A percentile compares a stretch with the other conserved stretches of the same genome.
Evolutionary conservation across 148 eudicot genomes (phyloP).

Genomic region (Vaccinium corymbosum): DNA sequence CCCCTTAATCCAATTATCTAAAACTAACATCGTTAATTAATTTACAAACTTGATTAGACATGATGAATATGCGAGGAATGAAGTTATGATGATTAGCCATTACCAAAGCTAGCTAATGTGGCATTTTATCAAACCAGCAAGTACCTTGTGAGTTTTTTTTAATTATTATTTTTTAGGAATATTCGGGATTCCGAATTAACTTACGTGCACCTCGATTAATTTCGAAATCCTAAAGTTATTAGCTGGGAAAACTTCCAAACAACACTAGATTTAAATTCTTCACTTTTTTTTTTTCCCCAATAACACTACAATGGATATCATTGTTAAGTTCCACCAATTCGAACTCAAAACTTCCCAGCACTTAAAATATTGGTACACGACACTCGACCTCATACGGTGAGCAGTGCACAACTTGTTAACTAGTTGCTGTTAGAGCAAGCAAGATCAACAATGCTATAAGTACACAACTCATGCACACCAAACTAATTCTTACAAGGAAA

Average conservation of each 20-base stretch:
- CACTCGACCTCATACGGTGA: not conserved
- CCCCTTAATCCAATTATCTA: not conserved
- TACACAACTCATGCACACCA: too few relatives aligned
- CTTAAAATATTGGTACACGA: too few relatives aligned
- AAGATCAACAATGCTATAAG: too few relatives aligned
- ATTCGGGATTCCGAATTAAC: too few relatives aligned
- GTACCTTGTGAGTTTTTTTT: not conserved
- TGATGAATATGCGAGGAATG: too few relatives aligned
- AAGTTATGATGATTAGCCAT: too few relatives aligned
- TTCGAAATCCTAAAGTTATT: not conserved
- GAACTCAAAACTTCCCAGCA: too few relatives aligned
- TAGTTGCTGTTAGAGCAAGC: not conserved
- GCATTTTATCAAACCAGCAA: not conserved
- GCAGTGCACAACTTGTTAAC: not conserved
- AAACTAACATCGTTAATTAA: not conserved
- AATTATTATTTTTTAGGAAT: not conserved
- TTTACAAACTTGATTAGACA: not conserved
- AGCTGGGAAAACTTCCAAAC: not conserved
- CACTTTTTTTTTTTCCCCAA: not conserved
- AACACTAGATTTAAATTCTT: not conserved
- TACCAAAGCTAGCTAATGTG: not conserved
- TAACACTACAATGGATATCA: too few relatives aligned
- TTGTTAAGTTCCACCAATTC: too few relatives aligned
- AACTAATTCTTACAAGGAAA: too few relatives aligned
- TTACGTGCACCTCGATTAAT: not conserved